phyloP scores from a whole-genome alignment of 805 yeast genomes.

The Ogataea nakhonphanomensis region DNA sequence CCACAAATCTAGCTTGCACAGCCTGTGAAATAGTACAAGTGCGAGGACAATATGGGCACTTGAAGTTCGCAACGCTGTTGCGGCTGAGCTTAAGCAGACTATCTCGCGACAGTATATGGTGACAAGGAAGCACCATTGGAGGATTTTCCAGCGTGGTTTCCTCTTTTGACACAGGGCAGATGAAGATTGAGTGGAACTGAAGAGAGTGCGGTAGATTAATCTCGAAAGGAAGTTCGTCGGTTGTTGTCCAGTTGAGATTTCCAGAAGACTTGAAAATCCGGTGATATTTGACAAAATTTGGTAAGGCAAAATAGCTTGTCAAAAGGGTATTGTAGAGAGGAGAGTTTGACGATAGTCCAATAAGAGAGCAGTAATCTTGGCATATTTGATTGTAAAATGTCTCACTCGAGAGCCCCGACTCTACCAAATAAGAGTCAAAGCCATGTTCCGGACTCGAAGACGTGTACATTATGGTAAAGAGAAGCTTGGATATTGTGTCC shows the following conservation, averaged over 20 bases:
- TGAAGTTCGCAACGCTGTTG: constrained; percentile 42
- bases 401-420: constrained; percentile 12
- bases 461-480: constrained; percentile 35
- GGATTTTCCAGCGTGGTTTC: constrained; percentile 59
- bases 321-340: constrained; percentile 48
- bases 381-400: constrained; percentile 32
- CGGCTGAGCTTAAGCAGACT: constrained; percentile 46
- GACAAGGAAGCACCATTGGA: constrained; percentile 39
- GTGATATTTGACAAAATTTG: constrained; percentile 48
- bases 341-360: constrained; percentile 51
- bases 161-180: constrained; percentile 68
- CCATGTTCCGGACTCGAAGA: constrained; percentile 8
- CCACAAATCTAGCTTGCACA: constrained; percentile 41
- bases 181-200: constrained; percentile 62
- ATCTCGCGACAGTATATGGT: constrained; percentile 55
- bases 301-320: constrained; percentile 53
- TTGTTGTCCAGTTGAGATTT: constrained; percentile 51
- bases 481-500: constrained; percentile 41
- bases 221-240: constrained; percentile 61
- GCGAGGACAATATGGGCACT: constrained; percentile 71
- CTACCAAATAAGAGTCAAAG: constrained; percentile 9
- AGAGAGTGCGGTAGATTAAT: constrained; percentile 50
- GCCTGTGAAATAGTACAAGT: constrained; percentile 42
- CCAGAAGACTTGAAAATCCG: constrained; percentile 35
- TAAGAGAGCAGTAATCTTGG: constrained; percentile 45